These are phyloP conservation scores for Moringa oleifera DNA, from an alignment of 345 rosid species.

Conservation along the genomic window DNA sequence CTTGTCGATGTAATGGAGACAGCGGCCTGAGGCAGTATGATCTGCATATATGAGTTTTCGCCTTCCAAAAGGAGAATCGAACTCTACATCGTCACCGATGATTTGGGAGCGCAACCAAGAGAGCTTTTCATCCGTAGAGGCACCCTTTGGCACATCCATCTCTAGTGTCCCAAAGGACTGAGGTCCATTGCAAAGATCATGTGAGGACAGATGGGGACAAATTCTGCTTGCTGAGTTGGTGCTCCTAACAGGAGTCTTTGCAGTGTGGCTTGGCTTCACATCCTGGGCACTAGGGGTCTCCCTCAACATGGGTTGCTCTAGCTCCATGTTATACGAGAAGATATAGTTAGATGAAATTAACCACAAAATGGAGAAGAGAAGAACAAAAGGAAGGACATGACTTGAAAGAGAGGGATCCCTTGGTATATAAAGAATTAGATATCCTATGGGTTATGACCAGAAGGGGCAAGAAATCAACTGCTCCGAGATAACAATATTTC, in stretches of 20 bases:
- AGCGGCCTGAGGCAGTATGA: slow-evolving; percentile 56
- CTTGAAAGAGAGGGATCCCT: no score
- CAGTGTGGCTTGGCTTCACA: not conserved
- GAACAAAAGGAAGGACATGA: no score
- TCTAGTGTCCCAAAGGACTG: slow-evolving; percentile 15
- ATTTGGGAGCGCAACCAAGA: slow-evolving; percentile 51
- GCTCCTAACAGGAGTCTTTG: not conserved
- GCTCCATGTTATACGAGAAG: not conserved
- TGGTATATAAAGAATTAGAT: no score
- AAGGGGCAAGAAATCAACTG: no score
- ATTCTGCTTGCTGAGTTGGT: not conserved
- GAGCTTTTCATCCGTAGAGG: slow-evolving; percentile 23
- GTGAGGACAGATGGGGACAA: not conserved
- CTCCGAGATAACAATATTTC: no score
- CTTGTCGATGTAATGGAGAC: slow-evolving; percentile 44
- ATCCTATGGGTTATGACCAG: no score
- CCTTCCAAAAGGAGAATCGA: slow-evolving; percentile 49
- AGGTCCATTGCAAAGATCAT: not conserved
- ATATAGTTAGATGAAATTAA: no score
- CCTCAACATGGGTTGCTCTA: not conserved
- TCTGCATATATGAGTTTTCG: slow-evolving; percentile 48
- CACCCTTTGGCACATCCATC: slow-evolving; percentile 23
- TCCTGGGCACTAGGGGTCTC: not conserved
- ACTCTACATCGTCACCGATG: slow-evolving; percentile 30
- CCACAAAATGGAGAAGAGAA: no score